phyloP scores from a whole-genome alignment of 2,329 filamentous ascomycete genomes.

The Sphaerulina vaccinii region DNA sequence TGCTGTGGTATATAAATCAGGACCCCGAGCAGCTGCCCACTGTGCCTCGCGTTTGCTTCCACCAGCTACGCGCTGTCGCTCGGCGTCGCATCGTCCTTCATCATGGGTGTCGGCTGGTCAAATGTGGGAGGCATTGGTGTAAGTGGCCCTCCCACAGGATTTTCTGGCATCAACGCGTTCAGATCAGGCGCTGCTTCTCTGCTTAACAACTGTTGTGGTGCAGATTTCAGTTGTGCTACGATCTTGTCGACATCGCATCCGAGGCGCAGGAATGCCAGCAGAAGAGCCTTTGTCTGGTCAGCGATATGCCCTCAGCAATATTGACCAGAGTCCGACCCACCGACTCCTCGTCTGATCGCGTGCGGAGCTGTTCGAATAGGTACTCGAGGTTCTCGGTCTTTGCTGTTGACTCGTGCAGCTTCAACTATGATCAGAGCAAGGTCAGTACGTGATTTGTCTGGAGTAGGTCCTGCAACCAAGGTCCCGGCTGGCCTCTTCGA shows the following conservation, averaged over 20 bases:
- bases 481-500: too few relatives aligned
- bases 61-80: too few relatives aligned
- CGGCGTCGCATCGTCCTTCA: too few relatives aligned
- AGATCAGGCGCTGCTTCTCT: slow-evolving; percentile 1
- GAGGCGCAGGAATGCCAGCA: slow-evolving; percentile 24
- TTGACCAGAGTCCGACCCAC: background rate
- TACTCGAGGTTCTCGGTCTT: slow-evolving; percentile 23
- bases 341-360: slow-evolving; percentile 24
- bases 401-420: slow-evolving; percentile 17
- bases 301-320: background rate
- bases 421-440: background rate
- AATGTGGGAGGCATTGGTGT: too few relatives aligned
- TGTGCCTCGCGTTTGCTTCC: too few relatives aligned
- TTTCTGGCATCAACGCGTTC: background rate
- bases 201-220: slow-evolving; percentile 6
- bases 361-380: slow-evolving; percentile 24
- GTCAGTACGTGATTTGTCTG: background rate
- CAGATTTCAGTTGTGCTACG: slow-evolving; percentile 18
- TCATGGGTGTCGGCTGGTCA: too few relatives aligned
- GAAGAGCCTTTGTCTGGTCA: slow-evolving; percentile 1
- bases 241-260: slow-evolving; percentile 24
- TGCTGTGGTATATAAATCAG: too few relatives aligned
- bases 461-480: background rate
- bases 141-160: too few relatives aligned
- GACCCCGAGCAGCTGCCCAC: too few relatives aligned